Evolutionary conservation across 2,329 filamentous ascomycete species (phyloP).

Genomic region (Stagonosporopsis rhizophila): DNA sequence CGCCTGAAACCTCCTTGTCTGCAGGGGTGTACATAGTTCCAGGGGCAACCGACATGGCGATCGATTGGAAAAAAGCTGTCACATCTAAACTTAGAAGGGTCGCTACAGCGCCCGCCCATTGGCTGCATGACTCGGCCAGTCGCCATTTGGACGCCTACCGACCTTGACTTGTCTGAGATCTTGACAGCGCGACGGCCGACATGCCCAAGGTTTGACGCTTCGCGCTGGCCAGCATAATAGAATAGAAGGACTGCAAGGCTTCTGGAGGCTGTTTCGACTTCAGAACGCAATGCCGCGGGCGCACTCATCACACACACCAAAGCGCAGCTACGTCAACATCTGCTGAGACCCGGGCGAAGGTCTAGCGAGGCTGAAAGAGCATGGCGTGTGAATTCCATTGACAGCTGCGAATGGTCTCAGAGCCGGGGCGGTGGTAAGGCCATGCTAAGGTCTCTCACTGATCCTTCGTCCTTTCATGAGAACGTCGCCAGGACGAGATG

Average conservation of each 20-base stretch:
- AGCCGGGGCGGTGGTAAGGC: not conserved
- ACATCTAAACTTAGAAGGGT: slow-evolving; percentile 46
- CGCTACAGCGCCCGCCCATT: slow-evolving; percentile 34
- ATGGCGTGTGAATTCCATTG: not conserved
- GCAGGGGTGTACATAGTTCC: slow-evolving; percentile 41
- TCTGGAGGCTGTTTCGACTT: slow-evolving; percentile 32
- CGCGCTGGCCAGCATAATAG: slow-evolving; percentile 1
- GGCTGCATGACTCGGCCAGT: slow-evolving; percentile 23
- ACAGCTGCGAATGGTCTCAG: not conserved
- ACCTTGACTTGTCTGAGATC: slow-evolving; percentile 16
- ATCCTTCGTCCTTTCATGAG: not conserved
- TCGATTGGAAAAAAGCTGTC: slow-evolving; percentile 33
- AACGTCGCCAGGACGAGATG: not conserved
- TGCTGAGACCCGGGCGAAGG: not conserved
- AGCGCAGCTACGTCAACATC: not conserved
- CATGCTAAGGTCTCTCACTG: not conserved
- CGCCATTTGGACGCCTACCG: slow-evolving; percentile 11
- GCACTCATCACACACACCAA: not conserved
- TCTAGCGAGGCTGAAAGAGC: not conserved
- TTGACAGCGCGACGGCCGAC: slow-evolving; percentile 17
- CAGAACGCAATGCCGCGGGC: not conserved
- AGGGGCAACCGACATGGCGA: slow-evolving; percentile 12
- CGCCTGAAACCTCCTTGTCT: slow-evolving; percentile 43
- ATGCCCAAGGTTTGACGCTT: slow-evolving; percentile 10
- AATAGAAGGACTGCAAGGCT: slow-evolving; percentile 26